Base-by-base conservation (phyloP, 1,139 yeast species). In the Debaryomycetaceae sp. region DNA sequence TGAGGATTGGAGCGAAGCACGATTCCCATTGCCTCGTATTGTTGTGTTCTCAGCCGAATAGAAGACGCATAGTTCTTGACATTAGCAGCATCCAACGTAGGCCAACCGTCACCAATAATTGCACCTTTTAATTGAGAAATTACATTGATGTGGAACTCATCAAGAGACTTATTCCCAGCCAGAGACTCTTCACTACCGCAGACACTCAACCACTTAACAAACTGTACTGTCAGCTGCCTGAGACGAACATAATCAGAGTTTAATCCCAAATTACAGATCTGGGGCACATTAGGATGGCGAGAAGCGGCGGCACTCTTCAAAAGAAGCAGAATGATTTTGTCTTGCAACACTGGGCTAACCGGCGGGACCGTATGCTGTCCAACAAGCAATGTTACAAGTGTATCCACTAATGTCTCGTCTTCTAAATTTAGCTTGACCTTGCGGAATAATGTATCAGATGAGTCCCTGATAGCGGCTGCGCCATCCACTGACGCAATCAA, bases 21-120 rank as follows among this genome's bases (percentile, higher is more conserved):
- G 23, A 73, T 67, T 3, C 94, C 90, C 27, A 86, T 52, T 0
- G 92, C 76, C 46, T 83, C 95, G 44, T 83, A 86, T 36, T 80
- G 83, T 19, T 68, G 55, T 41, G 71, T 66, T 38, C 94, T 66
- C 36, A 74, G 67, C 3, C 47, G 39, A 1, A 62, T 36, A 7
- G 55, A 46, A 4, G 55, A 39, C 2, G 55, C 36, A 32, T 50
- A 53, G 29, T 51, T 53, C n/a, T 46, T 47, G 4, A 49, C 51
- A 3, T 42, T 39, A 0, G 61, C 49, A 2, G 54, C 40, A 30
- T 65, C 63, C 28, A 64, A 39, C 33, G 50, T 55, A 3, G 80
- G 80, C 80, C 80, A 73, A 2, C 80, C 81, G 35, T 72, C 77
- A 15, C 61, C 48, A 28, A 64, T 53, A 2, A 79, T 49, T 35